Evolutionary conservation across 2,329 filamentous ascomycete species (phyloP), one percentile per base, ranked within the genome.

Genomic region (Ophiostoma pallidulum): DNA sequence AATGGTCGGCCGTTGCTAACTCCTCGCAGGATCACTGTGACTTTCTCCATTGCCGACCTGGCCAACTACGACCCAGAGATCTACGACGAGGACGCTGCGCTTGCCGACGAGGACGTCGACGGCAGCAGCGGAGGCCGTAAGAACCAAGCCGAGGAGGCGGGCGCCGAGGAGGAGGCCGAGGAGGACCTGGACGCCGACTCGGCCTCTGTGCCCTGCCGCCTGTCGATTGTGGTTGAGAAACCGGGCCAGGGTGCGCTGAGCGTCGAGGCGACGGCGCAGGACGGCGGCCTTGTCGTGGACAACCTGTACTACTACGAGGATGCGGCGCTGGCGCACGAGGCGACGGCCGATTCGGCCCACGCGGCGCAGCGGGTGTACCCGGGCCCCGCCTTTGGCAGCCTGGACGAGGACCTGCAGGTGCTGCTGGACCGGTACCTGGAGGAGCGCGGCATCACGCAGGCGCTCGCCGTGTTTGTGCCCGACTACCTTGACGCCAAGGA

Each of bases 401-500:
- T 98, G 50, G 92, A 98, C 63, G 89, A 96, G 71, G 91, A 97
- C 64, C 78, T 98, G 38, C 91, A 97, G 74, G 76, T 88, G 46
- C 76, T 95, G 58, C 75, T 97, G 64, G 91, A 97, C 76, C 80
- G 84, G 58, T 98, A 91, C 72, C 78, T 98, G 54, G 89, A 95
- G 67, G 92, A 96, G 77, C 80, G 92, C 58, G 92, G 91, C 55
- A 80, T 98, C 68, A 88, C 91, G 61, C 82, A 84, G 58, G 78
- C 83, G 50, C 77, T 98, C 59, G 91, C 90, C 46, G 71, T 90
- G 57, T 96, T 97, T 67, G 83, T 94, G 38, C 88, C 90, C 32
- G 90, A 97, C 66, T 98, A 95, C 71, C 90, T 97, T 62, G 89
- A 97, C 64, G 80, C 86, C 69, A 98, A 98, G 82, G 92, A 98